A percentile compares a stretch with the other conserved stretches of the same genome.
Evolutionary conservation across 1,139 yeast species (phyloP).

Genomic region (Torulaspora pretoriensis): DNA sequence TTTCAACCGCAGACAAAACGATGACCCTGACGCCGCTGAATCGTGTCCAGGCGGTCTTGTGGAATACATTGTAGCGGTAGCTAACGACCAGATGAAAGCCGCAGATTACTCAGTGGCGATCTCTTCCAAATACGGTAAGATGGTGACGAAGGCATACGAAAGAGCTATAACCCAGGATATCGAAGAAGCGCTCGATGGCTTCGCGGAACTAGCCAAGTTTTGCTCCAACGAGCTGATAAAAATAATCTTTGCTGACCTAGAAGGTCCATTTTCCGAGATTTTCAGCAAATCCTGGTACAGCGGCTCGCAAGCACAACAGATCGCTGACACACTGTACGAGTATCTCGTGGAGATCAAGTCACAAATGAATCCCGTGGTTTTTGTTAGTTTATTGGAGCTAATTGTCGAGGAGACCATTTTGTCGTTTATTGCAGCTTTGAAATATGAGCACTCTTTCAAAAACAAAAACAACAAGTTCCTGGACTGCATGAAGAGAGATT

Average conservation of each 20-base stretch:
- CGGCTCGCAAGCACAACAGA: constrained; percentile 51
- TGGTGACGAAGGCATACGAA: constrained; percentile 64
- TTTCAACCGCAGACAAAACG: constrained; percentile 34
- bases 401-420: constrained; percentile 48
- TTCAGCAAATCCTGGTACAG: constrained; percentile 51
- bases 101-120: constrained; percentile 78
- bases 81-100: constrained; percentile 83
- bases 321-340: constrained; percentile 70
- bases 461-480: constrained; percentile 42
- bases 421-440: constrained; percentile 47
- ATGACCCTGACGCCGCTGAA: constrained; percentile 44
- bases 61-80: constrained; percentile 79
- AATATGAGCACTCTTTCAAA: constrained; percentile 39
- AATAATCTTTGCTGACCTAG: constrained; percentile 69
- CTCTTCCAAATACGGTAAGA: constrained; percentile 56
- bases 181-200: constrained; percentile 66
- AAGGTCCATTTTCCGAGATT: constrained; percentile 44
- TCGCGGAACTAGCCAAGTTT: constrained; percentile 69
- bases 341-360: constrained; percentile 60
- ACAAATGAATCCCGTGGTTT: constrained; percentile 47
- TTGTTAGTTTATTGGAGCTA: constrained; percentile 50
- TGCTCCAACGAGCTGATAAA: constrained; percentile 61
- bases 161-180: constrained; percentile 52
- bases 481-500: constrained; percentile 65
- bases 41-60: constrained; percentile 71